phyloP scores from a whole-genome alignment of 2,329 filamentous ascomycete genomes.

The Hortaea werneckii region DNA sequence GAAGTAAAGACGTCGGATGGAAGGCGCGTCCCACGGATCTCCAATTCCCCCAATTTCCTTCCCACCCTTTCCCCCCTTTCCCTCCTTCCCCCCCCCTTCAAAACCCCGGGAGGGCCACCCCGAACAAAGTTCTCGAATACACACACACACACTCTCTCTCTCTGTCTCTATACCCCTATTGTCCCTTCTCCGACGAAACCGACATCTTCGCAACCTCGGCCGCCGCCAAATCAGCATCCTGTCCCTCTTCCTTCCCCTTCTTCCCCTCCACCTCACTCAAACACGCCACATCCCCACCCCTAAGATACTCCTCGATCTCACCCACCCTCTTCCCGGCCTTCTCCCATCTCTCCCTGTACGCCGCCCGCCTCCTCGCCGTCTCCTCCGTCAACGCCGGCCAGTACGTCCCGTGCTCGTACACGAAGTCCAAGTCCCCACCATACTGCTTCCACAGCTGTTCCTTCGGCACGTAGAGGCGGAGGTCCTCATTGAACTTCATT shows the following conservation, averaged over 20 bases:
- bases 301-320: slow-evolving; percentile 79
- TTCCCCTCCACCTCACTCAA: slow-evolving; percentile 14
- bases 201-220: slow-evolving; percentile 12
- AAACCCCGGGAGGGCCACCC: too few species aligned
- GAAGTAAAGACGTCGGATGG: too few species aligned
- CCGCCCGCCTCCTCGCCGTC: slow-evolving; percentile 54
- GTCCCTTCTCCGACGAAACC: not conserved
- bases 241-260: slow-evolving; percentile 1
- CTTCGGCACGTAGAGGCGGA: slow-evolving; percentile 68
- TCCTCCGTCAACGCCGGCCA: slow-evolving; percentile 77
- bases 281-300: slow-evolving; percentile 46
- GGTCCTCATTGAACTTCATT: slow-evolving; percentile 94
- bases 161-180: too few species aligned
- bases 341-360: slow-evolving; percentile 62
- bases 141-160: too few species aligned
- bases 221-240: slow-evolving; percentile 10
- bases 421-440: slow-evolving; percentile 69
- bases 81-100: too few species aligned
- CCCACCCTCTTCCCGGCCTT: slow-evolving; percentile 71
- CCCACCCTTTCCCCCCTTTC: too few species aligned
- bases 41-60: too few species aligned
- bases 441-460: slow-evolving; percentile 73
- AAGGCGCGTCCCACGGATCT: too few species aligned
- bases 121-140: too few species aligned
- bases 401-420: slow-evolving; percentile 80